phyloP scores from a whole-genome alignment of 1,139 yeast species.

The Candida buenavistaensis region DNA sequence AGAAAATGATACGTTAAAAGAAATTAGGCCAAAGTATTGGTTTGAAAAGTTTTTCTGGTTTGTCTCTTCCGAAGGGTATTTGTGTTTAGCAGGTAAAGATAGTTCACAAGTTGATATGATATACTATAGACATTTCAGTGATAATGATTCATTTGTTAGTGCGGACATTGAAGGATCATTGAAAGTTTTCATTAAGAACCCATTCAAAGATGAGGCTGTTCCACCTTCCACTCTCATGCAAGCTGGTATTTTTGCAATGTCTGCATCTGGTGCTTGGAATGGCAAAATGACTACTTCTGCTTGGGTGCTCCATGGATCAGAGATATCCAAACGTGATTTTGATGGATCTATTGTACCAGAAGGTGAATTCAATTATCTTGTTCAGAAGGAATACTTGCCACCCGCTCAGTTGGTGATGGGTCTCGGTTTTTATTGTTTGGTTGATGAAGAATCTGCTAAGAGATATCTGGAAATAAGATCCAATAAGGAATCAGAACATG shows the following conservation, averaged over 20 bases:
- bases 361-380: slow-evolving; percentile 60
- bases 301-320: slow-evolving; percentile 73
- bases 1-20: slow-evolving; percentile 62
- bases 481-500: slow-evolving; percentile 46
- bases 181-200: slow-evolving; percentile 80
- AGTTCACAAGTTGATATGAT: slow-evolving; percentile 80
- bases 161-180: slow-evolving; percentile 76
- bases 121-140: slow-evolving; percentile 73
- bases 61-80: slow-evolving; percentile 81
- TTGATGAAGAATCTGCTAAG: slow-evolving; percentile 53
- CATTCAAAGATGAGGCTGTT: slow-evolving; percentile 54
- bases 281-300: slow-evolving; percentile 77
- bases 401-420: slow-evolving; percentile 91
- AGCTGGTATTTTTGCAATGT: slow-evolving; percentile 81
- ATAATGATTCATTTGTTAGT: slow-evolving; percentile 69
- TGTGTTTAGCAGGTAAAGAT: slow-evolving; percentile 87
- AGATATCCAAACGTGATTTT: slow-evolving; percentile 66
- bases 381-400: slow-evolving; percentile 64
- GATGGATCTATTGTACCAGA: slow-evolving; percentile 65
- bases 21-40: slow-evolving; percentile 75
- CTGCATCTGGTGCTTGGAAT: slow-evolving; percentile 91
- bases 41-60: slow-evolving; percentile 97
- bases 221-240: slow-evolving; percentile 89
- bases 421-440: slow-evolving; percentile 74
- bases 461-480: slow-evolving; percentile 39